Conservation (phyloP, 2,329 filamentous ascomycete species). For the Penicillium psychrosexuale region DNA sequence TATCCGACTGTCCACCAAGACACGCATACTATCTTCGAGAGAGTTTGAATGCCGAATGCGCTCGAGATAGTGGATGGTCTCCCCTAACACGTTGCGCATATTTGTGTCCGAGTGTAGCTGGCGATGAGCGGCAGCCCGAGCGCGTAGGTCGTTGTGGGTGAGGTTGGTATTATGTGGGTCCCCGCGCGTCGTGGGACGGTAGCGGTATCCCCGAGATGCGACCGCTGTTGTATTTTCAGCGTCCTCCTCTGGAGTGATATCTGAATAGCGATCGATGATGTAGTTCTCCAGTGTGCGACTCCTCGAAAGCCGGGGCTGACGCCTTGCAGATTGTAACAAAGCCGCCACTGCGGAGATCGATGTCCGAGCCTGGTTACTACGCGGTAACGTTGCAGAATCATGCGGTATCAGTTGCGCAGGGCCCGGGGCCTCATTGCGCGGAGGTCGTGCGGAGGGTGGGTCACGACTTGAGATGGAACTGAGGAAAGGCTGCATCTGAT, state of each 20-base stretch:
- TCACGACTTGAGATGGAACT: conserved; percentile 28
- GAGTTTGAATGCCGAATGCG: conserved; percentile 54
- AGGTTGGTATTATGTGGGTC: conserved; percentile 28
- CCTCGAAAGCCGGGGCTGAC: conserved; percentile 39
- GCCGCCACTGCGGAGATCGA: conserved; percentile 37
- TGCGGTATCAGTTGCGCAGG: conserved; percentile 17
- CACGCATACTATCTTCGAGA: conserved; percentile 54
- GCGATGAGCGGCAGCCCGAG: conserved; percentile 37
- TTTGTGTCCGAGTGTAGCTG: conserved; percentile 36
- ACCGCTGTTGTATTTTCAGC: conserved; percentile 18
- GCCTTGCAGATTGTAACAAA: conserved; percentile 41
- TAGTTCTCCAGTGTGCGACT: conserved; percentile 42
- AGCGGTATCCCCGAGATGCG: conserved; percentile 30
- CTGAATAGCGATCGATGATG: conserved; percentile 36
- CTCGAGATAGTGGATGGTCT: conserved; percentile 61
- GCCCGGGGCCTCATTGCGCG: conserved; percentile 23
- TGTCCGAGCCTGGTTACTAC: conserved; percentile 18
- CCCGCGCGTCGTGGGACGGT: conserved; percentile 29
- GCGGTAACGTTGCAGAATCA: conserved; percentile 8
- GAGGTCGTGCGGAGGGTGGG: conserved; percentile 22
- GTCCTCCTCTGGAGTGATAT: conserved; percentile 27
- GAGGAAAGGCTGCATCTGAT: conserved; percentile 29
- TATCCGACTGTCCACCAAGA: conserved; percentile 54
- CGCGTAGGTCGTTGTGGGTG: conserved; percentile 36
- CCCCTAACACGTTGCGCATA: conserved; percentile 48